Conservation (phyloP, 352 stramenopile genomes). For the Pythium insidiosum region DNA sequence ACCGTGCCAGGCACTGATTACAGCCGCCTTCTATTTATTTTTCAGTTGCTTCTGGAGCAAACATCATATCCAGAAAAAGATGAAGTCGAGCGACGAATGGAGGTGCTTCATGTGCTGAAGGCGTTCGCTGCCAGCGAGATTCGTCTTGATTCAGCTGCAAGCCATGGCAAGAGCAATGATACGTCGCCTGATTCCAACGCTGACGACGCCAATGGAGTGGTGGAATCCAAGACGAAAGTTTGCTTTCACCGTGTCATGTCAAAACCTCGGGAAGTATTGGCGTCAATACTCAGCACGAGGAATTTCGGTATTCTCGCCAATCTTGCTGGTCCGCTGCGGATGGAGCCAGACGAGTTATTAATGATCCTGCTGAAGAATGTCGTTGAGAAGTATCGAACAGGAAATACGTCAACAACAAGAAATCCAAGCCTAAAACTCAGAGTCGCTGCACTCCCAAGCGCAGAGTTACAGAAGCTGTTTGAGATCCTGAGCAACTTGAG, state of each 20-base stretch:
- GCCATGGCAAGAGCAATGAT: too few relatives aligned
- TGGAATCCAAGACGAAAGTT: slow-evolving; percentile 7
- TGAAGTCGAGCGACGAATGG: slow-evolving; percentile 52
- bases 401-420: slow-evolving; percentile 1
- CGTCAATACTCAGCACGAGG: slow-evolving; percentile 27
- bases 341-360: slow-evolving; percentile 61
- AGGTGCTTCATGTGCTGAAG: slow-evolving; percentile 52
- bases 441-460: slow-evolving; percentile 9
- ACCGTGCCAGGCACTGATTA: slow-evolving; percentile 54
- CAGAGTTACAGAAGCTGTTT: slow-evolving; percentile 18
- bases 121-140: slow-evolving; percentile 18
- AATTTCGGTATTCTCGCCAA: slow-evolving; percentile 45
- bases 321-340: slow-evolving; percentile 35
- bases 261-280: slow-evolving; percentile 48
- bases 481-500: slow-evolving; percentile 15
- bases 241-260: slow-evolving; percentile 67
- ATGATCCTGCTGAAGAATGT: slow-evolving; percentile 74
- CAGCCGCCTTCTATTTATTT: slow-evolving; percentile 63
- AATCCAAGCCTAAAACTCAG: background rate
- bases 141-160: too few relatives aligned
- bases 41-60: slow-evolving; percentile 55
- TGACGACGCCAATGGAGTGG: slow-evolving; percentile 3
- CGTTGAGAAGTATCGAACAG: slow-evolving; percentile 15
- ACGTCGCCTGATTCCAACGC: too few relatives aligned
- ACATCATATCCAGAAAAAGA: slow-evolving; percentile 41